A percentile compares a stretch with the other conserved stretches of the same genome.
Conservation (phyloP, 2,329 filamentous ascomycete species). For the Scedosporium apiospermum region DNA sequence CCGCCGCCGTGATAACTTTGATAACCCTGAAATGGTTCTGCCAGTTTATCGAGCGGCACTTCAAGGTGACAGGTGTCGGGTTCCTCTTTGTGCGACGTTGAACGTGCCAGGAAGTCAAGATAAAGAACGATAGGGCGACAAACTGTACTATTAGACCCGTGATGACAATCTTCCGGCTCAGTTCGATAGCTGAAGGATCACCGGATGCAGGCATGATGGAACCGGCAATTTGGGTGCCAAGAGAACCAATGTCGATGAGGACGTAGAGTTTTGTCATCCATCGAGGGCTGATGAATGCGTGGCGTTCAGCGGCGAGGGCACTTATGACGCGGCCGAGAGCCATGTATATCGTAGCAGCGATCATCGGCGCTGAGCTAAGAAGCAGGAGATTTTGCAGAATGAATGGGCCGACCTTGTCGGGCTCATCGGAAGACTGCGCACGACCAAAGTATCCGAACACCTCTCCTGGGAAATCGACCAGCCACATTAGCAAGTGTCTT, state of each 20-base stretch:
- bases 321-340: conserved; percentile 29
- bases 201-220: conserved; percentile 15
- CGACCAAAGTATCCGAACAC: conserved; percentile 43
- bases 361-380: conserved; percentile 28
- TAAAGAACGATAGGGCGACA: conserved; percentile 44
- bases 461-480: conserved; percentile 25
- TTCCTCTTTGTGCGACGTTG: conserved; percentile 22
- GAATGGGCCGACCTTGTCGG: conserved; percentile 26
- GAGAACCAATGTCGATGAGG: conserved; percentile 35
- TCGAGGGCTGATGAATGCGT: conserved; percentile 29
- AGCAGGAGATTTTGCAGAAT: conserved; percentile 29
- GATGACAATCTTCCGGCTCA: conserved; percentile 38
- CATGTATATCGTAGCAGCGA: conserved; percentile 39
- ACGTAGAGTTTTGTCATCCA: conserved; percentile 43
- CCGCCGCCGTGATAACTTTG: conserved; percentile 20
- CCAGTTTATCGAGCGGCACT: conserved; percentile 18
- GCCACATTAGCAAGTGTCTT: background rate
- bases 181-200: conserved; percentile 17
- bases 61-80: conserved; percentile 11
- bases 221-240: conserved; percentile 21
- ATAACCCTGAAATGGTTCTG: conserved; percentile 18
- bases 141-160: conserved; percentile 45
- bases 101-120: conserved; percentile 35
- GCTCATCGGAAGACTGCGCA: conserved; percentile 29
- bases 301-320: conserved; percentile 24